A percentile compares a stretch with the other conserved stretches of the same genome.
Conservation (phyloP, 2,329 filamentous ascomycete species). For the Colletotrichum tanaceti region DNA sequence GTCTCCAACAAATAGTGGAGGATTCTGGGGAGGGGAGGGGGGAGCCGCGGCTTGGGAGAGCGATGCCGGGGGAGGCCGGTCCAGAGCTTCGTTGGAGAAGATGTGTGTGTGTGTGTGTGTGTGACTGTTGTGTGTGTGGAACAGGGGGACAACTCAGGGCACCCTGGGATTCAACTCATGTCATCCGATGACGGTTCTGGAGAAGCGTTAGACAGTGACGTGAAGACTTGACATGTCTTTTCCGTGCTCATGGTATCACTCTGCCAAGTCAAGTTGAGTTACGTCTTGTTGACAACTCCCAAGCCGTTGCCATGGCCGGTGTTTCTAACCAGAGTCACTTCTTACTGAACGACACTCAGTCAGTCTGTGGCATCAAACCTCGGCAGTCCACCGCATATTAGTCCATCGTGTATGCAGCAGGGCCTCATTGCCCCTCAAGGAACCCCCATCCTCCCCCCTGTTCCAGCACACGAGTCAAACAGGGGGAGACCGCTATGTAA, state of each 20-base stretch:
- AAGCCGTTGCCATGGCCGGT: not conserved
- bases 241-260: no score
- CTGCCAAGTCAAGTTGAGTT: not conserved
- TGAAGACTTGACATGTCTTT: no score
- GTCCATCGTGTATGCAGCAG: slow-evolving; percentile 6
- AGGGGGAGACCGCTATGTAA: slow-evolving; percentile 23
- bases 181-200: slow-evolving; percentile 15
- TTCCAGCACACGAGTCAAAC: slow-evolving; percentile 33
- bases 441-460: not conserved
- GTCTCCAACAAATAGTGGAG: slow-evolving; percentile 30
- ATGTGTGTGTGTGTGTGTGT: no score
- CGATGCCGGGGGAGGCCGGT: not conserved
- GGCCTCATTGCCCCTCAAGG: slow-evolving; percentile 5
- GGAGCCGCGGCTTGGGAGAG: slow-evolving; percentile 16
- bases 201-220: not conserved
- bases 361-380: not conserved
- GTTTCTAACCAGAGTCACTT: not conserved
- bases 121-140: not conserved
- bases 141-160: not conserved
- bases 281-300: no score
- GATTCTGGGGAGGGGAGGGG: slow-evolving; percentile 12
- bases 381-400: not conserved
- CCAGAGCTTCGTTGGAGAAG: not conserved
- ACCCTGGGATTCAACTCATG: slow-evolving; percentile 1
- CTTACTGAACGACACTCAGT: not conserved